Conservation (phyloP, 1,284 basidiomycete genomes). For the Leccinum insolens region DNA sequence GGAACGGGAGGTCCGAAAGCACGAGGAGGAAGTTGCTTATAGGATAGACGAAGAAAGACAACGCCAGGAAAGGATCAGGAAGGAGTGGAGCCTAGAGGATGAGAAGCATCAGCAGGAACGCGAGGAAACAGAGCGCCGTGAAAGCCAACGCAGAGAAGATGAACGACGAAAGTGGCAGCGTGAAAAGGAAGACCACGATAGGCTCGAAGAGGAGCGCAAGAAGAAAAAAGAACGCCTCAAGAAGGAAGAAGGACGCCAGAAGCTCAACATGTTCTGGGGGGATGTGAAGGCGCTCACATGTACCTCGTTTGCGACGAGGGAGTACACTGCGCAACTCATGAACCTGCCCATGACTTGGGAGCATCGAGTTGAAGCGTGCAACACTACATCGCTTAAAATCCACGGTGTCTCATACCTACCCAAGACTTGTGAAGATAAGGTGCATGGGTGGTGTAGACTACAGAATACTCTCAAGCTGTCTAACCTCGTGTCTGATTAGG, state of each 20-base stretch:
- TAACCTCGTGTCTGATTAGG: conserved; percentile 19
- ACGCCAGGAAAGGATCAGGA: conserved; percentile 8
- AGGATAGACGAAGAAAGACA: conserved; percentile 7
- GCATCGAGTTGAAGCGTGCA: conserved; percentile 28
- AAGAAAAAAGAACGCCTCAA: not conserved
- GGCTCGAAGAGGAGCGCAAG: conserved; percentile 13
- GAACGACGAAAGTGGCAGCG: conserved; percentile 1
- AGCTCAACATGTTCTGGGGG: conserved; percentile 28
- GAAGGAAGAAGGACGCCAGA: conserved; percentile 23
- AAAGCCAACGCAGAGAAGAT: conserved; percentile 8
- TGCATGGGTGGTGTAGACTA: conserved; percentile 9
- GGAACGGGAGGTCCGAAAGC: conserved; percentile 2
- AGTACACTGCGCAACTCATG: conserved; percentile 27
- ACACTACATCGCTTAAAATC: conserved; percentile 19
- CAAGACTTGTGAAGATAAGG: conserved; percentile 29
- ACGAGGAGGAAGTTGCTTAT: conserved; percentile 2
- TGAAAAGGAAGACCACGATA: conserved; percentile 12
- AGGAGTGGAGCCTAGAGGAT: conserved; percentile 14
- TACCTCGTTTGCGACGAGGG: conserved; percentile 27
- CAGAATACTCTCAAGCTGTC: not conserved
- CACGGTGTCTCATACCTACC: conserved; percentile 28
- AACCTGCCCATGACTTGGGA: conserved; percentile 23
- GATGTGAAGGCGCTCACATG: conserved; percentile 20
- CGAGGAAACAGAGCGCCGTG: conserved; percentile 11
- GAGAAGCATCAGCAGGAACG: conserved; percentile 5